Conservation (phyloP, 164 flowering plant species). For the Annona cherimola region DNA sequence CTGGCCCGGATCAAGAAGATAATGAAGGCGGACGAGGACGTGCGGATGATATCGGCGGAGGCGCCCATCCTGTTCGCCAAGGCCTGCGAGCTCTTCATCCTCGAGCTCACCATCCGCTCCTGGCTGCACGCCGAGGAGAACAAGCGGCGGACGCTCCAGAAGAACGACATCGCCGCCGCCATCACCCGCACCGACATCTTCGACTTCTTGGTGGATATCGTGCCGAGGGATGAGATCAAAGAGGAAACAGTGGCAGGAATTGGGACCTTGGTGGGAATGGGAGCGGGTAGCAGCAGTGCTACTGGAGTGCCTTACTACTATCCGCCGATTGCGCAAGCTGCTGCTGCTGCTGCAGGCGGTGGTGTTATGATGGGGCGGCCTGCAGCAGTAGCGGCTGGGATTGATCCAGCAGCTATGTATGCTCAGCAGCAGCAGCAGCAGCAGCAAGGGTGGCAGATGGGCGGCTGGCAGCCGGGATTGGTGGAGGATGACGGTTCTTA, state of each 20-base stretch:
- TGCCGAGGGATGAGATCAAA: slow-evolving; percentile 80
- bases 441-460: slow-evolving; percentile 39
- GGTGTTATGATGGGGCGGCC: slow-evolving; percentile 36
- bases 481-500: slow-evolving; percentile 14
- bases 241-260: slow-evolving; percentile 41
- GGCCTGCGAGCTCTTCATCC: slow-evolving; percentile 93
- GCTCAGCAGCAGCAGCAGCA: slow-evolving; percentile 30
- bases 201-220: slow-evolving; percentile 85
- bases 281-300: slow-evolving; percentile 4
- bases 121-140: slow-evolving; percentile 99
- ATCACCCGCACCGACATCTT: slow-evolving; percentile 81
- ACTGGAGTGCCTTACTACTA: slow-evolving; percentile 38
- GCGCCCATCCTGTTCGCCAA: slow-evolving; percentile 86
- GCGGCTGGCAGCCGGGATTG: slow-evolving; percentile 31
- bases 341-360: too few species aligned
- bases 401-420: slow-evolving; percentile 16
- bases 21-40: slow-evolving; percentile 98
- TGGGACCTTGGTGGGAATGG: slow-evolving; percentile 8
- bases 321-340: slow-evolving; percentile 29
- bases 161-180: slow-evolving; percentile 91
- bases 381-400: slow-evolving; percentile 24
- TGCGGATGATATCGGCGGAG: slow-evolving; percentile 93
- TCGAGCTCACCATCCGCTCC: slow-evolving; percentile 82
- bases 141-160: slow-evolving; percentile 92
- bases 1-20: slow-evolving; percentile 94